A percentile compares a stretch with the other conserved stretches of the same genome.
Conservation (phyloP, 2,329 filamentous ascomycete genomes). For the Fusarium neocosmosporiellum region DNA sequence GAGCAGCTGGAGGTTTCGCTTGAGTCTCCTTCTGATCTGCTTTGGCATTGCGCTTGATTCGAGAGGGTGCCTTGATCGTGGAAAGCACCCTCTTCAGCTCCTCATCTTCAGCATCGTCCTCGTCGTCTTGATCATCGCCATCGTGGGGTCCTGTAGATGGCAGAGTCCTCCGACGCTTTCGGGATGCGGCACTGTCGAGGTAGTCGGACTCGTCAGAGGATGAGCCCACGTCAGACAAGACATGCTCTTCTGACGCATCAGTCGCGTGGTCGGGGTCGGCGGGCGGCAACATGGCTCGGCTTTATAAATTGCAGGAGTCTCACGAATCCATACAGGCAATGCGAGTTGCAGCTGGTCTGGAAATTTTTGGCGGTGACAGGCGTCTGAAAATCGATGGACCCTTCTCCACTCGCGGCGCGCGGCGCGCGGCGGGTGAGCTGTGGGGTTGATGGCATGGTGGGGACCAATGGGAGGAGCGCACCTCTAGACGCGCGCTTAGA, state of each 20-base stretch:
- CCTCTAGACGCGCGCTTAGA: conserved; percentile 47
- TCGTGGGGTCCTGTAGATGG: conserved; percentile 35
- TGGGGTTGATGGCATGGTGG: conserved; percentile 13
- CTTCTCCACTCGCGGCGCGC: conserved; percentile 11
- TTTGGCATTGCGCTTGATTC: conserved; percentile 57
- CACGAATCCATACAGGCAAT: conserved; percentile 24
- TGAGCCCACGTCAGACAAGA: conserved; percentile 28
- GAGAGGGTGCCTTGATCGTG: conserved; percentile 63
- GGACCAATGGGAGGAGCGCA: conserved; percentile 16
- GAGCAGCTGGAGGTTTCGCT: conserved; percentile 30
- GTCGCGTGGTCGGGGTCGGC: conserved; percentile 32
- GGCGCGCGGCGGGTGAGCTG: conserved; percentile 14
- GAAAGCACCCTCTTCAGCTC: conserved; percentile 51
- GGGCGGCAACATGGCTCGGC: conserved; percentile 34
- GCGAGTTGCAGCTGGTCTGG: conserved; percentile 22
- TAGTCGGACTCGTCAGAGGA: conserved; percentile 60
- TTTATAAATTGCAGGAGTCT: conserved; percentile 41
- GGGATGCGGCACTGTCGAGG: conserved; percentile 57
- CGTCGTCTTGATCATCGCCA: conserved; percentile 40
- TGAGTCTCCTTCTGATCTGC: conserved; percentile 32
- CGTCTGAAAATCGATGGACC: conserved; percentile 37
- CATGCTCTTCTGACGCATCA: conserved; percentile 28
- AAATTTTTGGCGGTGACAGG: conserved; percentile 44
- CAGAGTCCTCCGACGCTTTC: conserved; percentile 59
- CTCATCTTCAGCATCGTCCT: conserved; percentile 48